These are phyloP conservation scores for Delonix regia DNA, from an alignment of 306 rosid genomes.

Conservation along the genomic window DNA sequence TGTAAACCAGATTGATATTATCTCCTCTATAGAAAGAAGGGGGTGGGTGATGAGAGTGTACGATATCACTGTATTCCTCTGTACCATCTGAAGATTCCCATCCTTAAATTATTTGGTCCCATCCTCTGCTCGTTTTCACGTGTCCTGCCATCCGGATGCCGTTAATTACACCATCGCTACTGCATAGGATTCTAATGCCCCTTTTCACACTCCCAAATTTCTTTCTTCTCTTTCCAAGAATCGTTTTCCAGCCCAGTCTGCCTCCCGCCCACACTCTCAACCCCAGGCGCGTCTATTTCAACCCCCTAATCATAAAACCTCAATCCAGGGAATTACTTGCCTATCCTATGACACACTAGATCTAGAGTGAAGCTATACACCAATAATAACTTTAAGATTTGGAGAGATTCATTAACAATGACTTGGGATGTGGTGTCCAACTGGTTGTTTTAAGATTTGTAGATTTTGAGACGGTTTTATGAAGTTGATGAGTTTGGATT, in stretches of 20 bases:
- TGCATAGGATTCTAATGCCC: constrained; percentile 35
- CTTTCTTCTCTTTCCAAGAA: background rate
- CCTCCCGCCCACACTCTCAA: constrained; percentile 29
- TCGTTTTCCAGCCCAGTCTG: constrained; percentile 23
- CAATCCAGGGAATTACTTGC: too few species aligned
- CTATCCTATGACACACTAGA: too few species aligned
- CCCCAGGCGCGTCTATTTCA: constrained; percentile 30
- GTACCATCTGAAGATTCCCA: constrained; percentile 41
- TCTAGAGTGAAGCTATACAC: too few species aligned
- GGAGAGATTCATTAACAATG: background rate
- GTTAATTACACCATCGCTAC: constrained; percentile 63
- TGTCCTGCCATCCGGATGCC: constrained; percentile 75
- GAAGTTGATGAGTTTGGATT: background rate
- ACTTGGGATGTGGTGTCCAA: background rate
- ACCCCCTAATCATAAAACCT: constrained; percentile 22
- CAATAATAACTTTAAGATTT: too few species aligned
- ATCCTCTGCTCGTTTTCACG: constrained; percentile 74
- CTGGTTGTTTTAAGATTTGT: too few species aligned
- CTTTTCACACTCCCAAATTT: background rate
- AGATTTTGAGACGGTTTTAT: background rate
- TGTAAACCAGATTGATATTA: background rate
- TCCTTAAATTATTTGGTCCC: constrained; percentile 70
- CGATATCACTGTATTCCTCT: background rate
- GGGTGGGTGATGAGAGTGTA: constrained; percentile 33
- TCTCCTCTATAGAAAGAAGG: background rate